phyloP scores from a whole-genome alignment of 208 protist genomes.

The Balamuthia mandrillaris region DNA sequence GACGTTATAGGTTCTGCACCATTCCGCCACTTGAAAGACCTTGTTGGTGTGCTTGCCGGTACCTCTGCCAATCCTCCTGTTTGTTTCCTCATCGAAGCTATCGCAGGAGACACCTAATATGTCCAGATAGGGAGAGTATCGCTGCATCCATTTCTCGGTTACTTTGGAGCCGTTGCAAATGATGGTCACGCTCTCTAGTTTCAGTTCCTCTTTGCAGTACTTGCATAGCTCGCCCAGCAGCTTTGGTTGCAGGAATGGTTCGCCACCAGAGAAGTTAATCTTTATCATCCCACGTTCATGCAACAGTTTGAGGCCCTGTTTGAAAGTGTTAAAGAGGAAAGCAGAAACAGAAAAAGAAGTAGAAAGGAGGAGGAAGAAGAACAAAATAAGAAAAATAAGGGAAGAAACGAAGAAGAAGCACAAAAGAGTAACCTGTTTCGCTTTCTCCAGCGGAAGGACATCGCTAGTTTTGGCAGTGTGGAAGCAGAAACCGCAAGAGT shows the following conservation, averaged over 20 bases:
- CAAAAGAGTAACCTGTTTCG: too few relatives aligned
- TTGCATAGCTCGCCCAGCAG: slow-evolving; percentile 1
- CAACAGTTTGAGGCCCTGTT: background rate
- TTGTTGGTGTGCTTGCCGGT: background rate
- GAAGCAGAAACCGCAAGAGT: too few relatives aligned
- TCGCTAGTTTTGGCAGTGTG: too few relatives aligned
- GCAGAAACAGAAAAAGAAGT: too few relatives aligned
- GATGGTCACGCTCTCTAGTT: background rate
- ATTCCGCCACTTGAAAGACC: background rate
- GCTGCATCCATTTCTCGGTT: background rate
- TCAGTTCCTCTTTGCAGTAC: background rate
- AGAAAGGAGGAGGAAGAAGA: too few relatives aligned
- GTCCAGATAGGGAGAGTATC: background rate
- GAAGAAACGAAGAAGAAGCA: too few relatives aligned
- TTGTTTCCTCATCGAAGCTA: slow-evolving; percentile 29
- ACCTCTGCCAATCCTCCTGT: slow-evolving; percentile 5
- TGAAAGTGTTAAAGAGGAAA: background rate
- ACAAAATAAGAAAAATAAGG: too few relatives aligned
- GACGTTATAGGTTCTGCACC: background rate
- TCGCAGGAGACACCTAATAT: slow-evolving; percentile 34
- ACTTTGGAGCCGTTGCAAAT: slow-evolving; percentile 3
- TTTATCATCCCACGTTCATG: background rate
- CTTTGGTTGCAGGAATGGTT: too few relatives aligned
- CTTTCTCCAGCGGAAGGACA: too few relatives aligned
- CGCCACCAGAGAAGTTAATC: slow-evolving; percentile 32